A percentile compares a stretch with the other conserved stretches of the same genome.
phyloP scores from a whole-genome alignment of 208 protist genomes.

The Wallacemonas sp. region DNA sequence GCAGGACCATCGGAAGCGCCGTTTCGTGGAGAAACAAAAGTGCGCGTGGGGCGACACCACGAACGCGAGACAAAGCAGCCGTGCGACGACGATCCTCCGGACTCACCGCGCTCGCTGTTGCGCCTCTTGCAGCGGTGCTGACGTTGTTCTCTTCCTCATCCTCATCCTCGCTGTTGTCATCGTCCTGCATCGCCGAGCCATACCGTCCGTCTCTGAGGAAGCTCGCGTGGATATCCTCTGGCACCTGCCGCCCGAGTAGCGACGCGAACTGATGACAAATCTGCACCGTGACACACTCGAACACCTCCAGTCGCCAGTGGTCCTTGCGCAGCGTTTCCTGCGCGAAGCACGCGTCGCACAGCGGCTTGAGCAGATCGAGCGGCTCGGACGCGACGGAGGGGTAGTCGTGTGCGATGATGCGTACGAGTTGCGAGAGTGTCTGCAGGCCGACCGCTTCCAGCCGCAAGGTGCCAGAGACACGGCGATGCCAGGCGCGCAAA shows the following conservation, averaged over 20 bases:
- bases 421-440: slow-evolving; percentile 41
- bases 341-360: slow-evolving; percentile 60
- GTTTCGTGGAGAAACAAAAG: slow-evolving; percentile 63
- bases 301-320: slow-evolving; percentile 66
- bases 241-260: slow-evolving; percentile 42
- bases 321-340: slow-evolving; percentile 48
- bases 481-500: slow-evolving; percentile 38
- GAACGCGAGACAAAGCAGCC: not conserved
- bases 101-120: too few relatives aligned
- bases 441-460: slow-evolving; percentile 58
- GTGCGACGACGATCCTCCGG: not conserved
- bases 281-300: slow-evolving; percentile 49
- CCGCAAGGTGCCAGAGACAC: slow-evolving; percentile 41
- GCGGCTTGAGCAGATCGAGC: slow-evolving; percentile 43
- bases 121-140: too few relatives aligned
- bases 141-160: too few relatives aligned
- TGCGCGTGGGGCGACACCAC: slow-evolving; percentile 19
- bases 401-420: slow-evolving; percentile 42
- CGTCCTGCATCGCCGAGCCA: too few relatives aligned
- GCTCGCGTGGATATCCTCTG: slow-evolving; percentile 23
- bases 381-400: slow-evolving; percentile 26
- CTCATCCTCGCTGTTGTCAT: too few relatives aligned
- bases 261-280: slow-evolving; percentile 38
- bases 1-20: slow-evolving; percentile 43
- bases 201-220: not conserved